phyloP scores from a whole-genome alignment of 345 rosid genomes.

The Hibiscus trionum region DNA sequence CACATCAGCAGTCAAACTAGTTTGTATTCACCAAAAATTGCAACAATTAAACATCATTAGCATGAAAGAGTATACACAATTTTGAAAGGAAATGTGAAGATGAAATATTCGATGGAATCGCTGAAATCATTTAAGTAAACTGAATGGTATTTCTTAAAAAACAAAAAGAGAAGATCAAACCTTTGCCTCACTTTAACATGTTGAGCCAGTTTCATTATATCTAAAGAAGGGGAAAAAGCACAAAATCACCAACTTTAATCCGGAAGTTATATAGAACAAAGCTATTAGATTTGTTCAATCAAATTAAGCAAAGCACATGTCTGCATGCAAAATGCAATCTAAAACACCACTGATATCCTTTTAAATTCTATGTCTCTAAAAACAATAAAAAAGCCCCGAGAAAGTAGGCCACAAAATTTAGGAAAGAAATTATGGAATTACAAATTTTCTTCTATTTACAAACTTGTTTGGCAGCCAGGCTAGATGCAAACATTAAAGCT shows the following conservation, averaged over 20 bases:
- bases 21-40: not conserved
- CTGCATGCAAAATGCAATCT: not conserved
- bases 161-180: conserved; percentile 31
- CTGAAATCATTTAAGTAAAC: not conserved
- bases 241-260: not conserved
- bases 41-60: not conserved
- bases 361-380: not conserved
- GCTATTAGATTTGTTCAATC: not conserved
- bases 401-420: not conserved
- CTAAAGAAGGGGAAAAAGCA: conserved; percentile 25
- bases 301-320: not conserved
- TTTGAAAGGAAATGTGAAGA: not conserved
- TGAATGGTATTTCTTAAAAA: not conserved
- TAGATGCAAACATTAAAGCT: not conserved
- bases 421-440: not conserved
- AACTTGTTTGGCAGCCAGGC: not conserved
- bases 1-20: not conserved
- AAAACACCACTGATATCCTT: not conserved
- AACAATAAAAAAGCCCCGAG: not conserved
- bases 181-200: conserved; percentile 88
- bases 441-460: not conserved
- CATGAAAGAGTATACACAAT: not conserved
- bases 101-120: not conserved
- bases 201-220: conserved; percentile 74
- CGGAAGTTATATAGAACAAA: not conserved